Evolutionary conservation across 2,329 filamentous ascomycete genomes (phyloP).

Genomic region (Trichoderma breve): DNA sequence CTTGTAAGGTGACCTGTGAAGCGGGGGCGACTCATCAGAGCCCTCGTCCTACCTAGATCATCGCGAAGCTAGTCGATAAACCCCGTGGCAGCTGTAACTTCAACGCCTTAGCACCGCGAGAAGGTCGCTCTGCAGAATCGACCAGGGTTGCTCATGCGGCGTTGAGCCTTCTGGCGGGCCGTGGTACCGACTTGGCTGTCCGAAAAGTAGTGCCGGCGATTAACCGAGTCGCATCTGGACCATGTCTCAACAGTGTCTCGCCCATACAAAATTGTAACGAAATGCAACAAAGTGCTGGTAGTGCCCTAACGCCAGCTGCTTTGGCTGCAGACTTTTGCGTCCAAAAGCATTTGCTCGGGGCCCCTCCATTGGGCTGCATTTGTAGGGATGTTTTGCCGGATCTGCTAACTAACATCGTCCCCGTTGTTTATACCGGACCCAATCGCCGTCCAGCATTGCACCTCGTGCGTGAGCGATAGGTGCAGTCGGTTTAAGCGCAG

Average conservation of each 20-base stretch:
- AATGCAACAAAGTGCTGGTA: no score
- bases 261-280: neutral
- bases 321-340: neutral
- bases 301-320: neutral
- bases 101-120: slow-evolving; percentile 13
- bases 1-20: slow-evolving; percentile 5
- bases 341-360: slow-evolving; percentile 5
- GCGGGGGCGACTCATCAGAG: slow-evolving; percentile 19
- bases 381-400: slow-evolving; percentile 14
- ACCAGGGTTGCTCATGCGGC: slow-evolving; percentile 17
- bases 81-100: slow-evolving; percentile 12
- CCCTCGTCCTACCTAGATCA: slow-evolving; percentile 18
- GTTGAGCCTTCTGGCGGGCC: slow-evolving; percentile 9
- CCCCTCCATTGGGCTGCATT: slow-evolving; percentile 16
- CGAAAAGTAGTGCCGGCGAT: neutral
- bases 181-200: neutral
- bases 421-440: slow-evolving; percentile 23
- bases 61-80: slow-evolving; percentile 18
- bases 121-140: slow-evolving; percentile 11
- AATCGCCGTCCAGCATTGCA: slow-evolving; percentile 30
- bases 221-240: neutral
- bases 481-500: slow-evolving; percentile 15
- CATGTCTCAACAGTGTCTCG: no score
- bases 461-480: slow-evolving; percentile 37
- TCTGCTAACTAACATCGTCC: slow-evolving; percentile 16